A percentile compares a stretch with the other conserved stretches of the same genome.
These are phyloP conservation scores for Simplicillium sp. DNA, from an alignment of 2,329 filamentous ascomycete genomes.

Conservation along the genomic window DNA sequence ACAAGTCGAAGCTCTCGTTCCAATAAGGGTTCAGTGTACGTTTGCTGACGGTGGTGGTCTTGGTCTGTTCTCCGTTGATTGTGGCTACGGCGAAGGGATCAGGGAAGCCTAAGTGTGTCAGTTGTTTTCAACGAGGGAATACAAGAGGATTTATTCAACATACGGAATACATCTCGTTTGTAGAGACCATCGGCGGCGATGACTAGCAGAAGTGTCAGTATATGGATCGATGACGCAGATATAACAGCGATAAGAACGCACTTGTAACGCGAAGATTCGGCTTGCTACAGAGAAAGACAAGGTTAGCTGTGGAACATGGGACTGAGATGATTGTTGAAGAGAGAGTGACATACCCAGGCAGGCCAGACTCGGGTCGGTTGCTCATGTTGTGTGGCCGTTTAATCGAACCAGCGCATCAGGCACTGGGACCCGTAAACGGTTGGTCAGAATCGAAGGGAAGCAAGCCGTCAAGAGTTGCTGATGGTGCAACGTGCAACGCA, in stretches of 20 bases:
- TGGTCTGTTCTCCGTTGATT: slow-evolving; percentile 94
- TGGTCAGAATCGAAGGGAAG: background rate
- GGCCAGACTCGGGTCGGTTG: slow-evolving; percentile 26
- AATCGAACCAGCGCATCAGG: no score
- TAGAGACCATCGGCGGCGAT: slow-evolving; percentile 97
- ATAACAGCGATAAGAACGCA: slow-evolving; percentile 35
- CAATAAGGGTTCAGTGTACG: slow-evolving; percentile 98
- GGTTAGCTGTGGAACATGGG: slow-evolving; percentile 18
- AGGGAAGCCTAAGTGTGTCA: slow-evolving; percentile 64
- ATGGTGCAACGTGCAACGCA: no score
- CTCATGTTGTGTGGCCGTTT: slow-evolving; percentile 10
- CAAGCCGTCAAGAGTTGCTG: background rate
- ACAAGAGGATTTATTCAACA: slow-evolving; percentile 33
- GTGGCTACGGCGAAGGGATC: slow-evolving; percentile 97
- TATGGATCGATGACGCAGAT: slow-evolving; percentile 10
- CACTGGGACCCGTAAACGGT: no score
- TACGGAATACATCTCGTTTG: slow-evolving; percentile 99
- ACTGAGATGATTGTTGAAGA: slow-evolving; percentile 4
- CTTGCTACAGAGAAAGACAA: slow-evolving; percentile 39
- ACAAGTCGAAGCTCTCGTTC: slow-evolving; percentile 99
- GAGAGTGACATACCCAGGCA: slow-evolving; percentile 21
- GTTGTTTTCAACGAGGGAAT: slow-evolving; percentile 5
- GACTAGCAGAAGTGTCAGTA: slow-evolving; percentile 50
- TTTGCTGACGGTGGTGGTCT: slow-evolving; percentile 95
- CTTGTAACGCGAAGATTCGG: slow-evolving; percentile 90